phyloP scores from a whole-genome alignment of 805 yeast species.

The Nakazawaea ishiwadae region DNA sequence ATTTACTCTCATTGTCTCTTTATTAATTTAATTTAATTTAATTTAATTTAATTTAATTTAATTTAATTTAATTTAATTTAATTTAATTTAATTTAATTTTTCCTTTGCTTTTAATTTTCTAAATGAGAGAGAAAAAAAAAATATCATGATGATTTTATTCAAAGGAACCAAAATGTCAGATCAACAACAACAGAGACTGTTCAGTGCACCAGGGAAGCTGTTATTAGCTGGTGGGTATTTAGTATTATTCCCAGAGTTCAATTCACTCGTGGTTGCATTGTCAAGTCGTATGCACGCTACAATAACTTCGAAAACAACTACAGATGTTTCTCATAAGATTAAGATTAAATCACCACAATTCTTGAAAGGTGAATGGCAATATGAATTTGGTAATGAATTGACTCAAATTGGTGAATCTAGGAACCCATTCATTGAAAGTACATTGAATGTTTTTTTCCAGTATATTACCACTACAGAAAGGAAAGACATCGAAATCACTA shows the following conservation, averaged over 20 bases:
- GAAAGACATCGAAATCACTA: constrained; percentile 40
- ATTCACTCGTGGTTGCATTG: constrained; percentile 79
- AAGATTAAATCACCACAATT: constrained; percentile 75
- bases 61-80: too few relatives aligned
- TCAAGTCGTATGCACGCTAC: constrained; percentile 88
- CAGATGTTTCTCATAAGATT: constrained; percentile 24
- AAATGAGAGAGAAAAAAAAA: too few relatives aligned
- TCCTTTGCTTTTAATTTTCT: too few relatives aligned
- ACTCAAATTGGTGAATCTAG: too few relatives aligned
- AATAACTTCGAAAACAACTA: constrained; percentile 21
- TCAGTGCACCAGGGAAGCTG: constrained; percentile 96
- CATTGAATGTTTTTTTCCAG: constrained; percentile 19
- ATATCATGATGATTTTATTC: too few relatives aligned
- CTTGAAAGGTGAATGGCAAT: constrained; percentile 69
- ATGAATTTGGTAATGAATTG: constrained; percentile 22
- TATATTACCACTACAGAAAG: neutral
- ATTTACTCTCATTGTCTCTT: neutral
- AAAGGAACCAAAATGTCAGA: neutral
- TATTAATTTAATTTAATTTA: neutral
- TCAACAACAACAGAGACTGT: constrained; percentile 23
- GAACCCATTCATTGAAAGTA: constrained; percentile 78
- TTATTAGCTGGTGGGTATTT: constrained; percentile 91
- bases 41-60: neutral
- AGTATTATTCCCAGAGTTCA: constrained; percentile 73
- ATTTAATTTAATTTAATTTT: neutral